A percentile compares a stretch with the other conserved stretches of the same genome.
Conservation (phyloP, 1,284 basidiomycete species). For the Ustilago cynodontis region DNA sequence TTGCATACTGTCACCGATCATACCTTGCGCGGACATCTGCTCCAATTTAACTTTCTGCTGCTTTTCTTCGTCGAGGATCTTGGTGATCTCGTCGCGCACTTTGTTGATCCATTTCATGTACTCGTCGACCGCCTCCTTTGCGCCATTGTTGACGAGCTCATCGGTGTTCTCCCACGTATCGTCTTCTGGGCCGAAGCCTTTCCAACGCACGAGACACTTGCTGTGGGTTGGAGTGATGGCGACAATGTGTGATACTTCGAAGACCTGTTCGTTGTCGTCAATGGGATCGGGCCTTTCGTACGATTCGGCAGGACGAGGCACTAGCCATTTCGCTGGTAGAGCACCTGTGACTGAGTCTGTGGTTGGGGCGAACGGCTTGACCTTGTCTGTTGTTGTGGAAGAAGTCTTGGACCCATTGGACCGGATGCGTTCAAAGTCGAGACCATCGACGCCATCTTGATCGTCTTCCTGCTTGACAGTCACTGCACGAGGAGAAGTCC, state of each 20-base stretch:
- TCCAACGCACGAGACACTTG: conserved; percentile 76
- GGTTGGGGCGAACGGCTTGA: conserved; percentile 35
- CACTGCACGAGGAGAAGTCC: background rate
- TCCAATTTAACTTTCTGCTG: conserved; percentile 16
- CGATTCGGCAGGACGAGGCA: conserved; percentile 20
- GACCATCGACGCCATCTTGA: conserved; percentile 33
- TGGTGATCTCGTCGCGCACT: conserved; percentile 30
- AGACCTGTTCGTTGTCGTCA: conserved; percentile 32
- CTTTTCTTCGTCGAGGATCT: conserved; percentile 39
- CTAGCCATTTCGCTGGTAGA: conserved; percentile 40
- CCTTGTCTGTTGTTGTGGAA: conserved; percentile 18
- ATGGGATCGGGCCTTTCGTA: conserved; percentile 40
- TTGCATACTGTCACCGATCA: conserved; percentile 6
- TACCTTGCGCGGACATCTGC: conserved; percentile 11
- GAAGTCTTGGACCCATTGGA: conserved; percentile 32
- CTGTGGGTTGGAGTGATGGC: conserved; percentile 26
- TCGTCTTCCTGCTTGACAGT: conserved; percentile 31
- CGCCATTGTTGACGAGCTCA: conserved; percentile 73
- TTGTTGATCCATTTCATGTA: conserved; percentile 32
- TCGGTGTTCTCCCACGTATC: conserved; percentile 77
- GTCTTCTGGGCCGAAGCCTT: conserved; percentile 75
- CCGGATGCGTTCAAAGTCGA: conserved; percentile 32
- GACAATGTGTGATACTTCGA: conserved; percentile 50
- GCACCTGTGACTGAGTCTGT: conserved; percentile 70
- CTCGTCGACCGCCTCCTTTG: conserved; percentile 70